Conservation (phyloP, 495 filamentous ascomycete species). For the Penicillium simplicissimum region DNA sequence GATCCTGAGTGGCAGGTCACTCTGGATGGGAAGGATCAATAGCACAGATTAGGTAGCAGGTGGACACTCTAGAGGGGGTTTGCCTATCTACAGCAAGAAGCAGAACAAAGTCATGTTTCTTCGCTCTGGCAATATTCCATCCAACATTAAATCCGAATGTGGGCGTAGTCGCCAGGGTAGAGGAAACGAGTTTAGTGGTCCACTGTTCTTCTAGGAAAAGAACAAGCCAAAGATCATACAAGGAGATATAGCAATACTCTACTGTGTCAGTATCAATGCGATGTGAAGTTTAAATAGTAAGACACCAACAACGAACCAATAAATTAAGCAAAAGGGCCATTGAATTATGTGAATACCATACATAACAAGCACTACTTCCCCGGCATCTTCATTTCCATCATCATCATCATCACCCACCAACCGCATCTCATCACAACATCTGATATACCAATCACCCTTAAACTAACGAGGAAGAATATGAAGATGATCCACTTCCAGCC, state of each 20-base stretch:
- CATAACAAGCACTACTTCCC: conserved; percentile 1
- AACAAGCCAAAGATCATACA: neutral
- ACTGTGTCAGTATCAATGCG: too few species aligned
- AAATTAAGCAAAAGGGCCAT: neutral
- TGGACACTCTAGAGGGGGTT: neutral
- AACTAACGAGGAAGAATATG: neutral
- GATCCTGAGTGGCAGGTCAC: neutral
- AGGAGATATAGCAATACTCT: too few species aligned
- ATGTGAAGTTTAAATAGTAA: too few species aligned
- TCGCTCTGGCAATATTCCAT: neutral
- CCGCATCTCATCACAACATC: neutral
- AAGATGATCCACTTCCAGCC: neutral
- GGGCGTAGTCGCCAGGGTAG: neutral
- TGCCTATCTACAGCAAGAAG: neutral
- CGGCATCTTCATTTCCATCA: neutral
- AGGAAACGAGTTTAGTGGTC: neutral
- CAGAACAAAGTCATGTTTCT: neutral
- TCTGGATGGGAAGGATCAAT: neutral
- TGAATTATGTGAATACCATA: conserved; percentile 5
- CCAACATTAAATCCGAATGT: neutral
- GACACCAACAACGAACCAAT: neutral
- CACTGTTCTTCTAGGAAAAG: neutral
- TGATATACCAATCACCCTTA: neutral
- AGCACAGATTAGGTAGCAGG: neutral
- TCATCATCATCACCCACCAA: neutral